Percentiles rank a stretch among this genome's conserved stretches.
Evolutionary conservation across 1,284 basidiomycete genomes (phyloP).

Genomic region (Fistulinella cinereoalba): DNA sequence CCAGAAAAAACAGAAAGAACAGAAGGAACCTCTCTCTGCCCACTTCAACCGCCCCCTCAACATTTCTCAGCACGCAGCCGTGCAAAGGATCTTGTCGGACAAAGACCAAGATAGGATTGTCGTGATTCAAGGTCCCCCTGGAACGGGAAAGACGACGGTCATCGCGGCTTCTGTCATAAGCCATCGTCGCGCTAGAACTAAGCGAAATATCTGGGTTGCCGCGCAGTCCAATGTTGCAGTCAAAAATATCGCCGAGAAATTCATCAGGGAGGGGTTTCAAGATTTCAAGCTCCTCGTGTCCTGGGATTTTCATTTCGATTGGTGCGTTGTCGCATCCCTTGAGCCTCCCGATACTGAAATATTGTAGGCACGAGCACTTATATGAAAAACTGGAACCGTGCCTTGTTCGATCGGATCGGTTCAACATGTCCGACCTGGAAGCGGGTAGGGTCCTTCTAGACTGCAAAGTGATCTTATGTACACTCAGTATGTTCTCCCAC

Average conservation of each 20-base stretch:
- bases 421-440: slow-evolving; percentile 28
- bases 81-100: slow-evolving; percentile 37
- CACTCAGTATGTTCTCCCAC: slow-evolving; percentile 44
- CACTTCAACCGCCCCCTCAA: slow-evolving; percentile 31
- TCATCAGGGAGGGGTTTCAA: slow-evolving; percentile 34
- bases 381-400: slow-evolving; percentile 46
- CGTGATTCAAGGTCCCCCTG: slow-evolving; percentile 58
- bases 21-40: slow-evolving; percentile 1
- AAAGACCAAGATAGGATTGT: slow-evolving; percentile 43
- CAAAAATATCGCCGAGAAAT: slow-evolving; percentile 52
- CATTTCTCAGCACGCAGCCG: slow-evolving; percentile 39
- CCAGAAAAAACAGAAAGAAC: background rate
- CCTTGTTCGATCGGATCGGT: slow-evolving; percentile 51
- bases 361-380: slow-evolving; percentile 68
- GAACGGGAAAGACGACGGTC: slow-evolving; percentile 40
- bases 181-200: slow-evolving; percentile 22
- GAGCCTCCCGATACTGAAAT: slow-evolving; percentile 5
- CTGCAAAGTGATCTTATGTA: slow-evolving; percentile 57
- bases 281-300: slow-evolving; percentile 46
- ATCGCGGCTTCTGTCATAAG: slow-evolving; percentile 48
- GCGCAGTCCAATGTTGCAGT: slow-evolving; percentile 66
- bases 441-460: slow-evolving; percentile 33
- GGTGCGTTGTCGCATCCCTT: slow-evolving; percentile 41
- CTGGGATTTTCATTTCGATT: slow-evolving; percentile 47
- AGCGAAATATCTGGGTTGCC: slow-evolving; percentile 56